Evolutionary conservation across 176 grass and related monocot species (phyloP), one percentile per base, ranked within the genome.

Genomic region (Aegilops sharonensis): DNA sequence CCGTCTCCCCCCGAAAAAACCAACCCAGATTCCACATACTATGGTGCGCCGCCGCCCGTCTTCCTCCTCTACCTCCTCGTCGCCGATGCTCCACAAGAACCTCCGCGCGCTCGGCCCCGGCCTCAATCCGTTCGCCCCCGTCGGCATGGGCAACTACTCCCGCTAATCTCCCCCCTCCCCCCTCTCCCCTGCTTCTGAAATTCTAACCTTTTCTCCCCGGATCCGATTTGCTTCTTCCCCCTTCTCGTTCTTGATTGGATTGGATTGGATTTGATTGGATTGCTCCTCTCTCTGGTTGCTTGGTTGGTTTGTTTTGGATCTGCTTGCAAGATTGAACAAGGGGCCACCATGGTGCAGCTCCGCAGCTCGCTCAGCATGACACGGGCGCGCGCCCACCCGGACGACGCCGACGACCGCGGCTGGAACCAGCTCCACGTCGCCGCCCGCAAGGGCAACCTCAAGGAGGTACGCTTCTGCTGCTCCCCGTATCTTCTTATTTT

Each of bases 71-170:
- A 1, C 42, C n/a, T 42, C 69, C 0, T 79, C 71, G 72, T 78
- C 69, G 71, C 87, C 86, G 68, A 88, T 75, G 85, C 77, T 92
- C 77, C 90, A 80, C 14, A 89, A 84, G 86, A 98, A 92, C 69
- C 89, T 89, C 57, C 93, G 93, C 63, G 93, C 76, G 39, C 88
- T 98, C 84, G 93, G 95, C 62, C 95, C 95, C 29, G 93, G 95
- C 7, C 84, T 98, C 86, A 98, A 98, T 98, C 95, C 95, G 77
- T 98, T 98, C 6, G 91, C 93, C 6, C 96, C 93, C 70, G 76
- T 80, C 64, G 89, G 92, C 89, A 98, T 98, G 96, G 93, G 92
- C 34, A 98, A 95, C 90, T 95, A 95, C 88, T 93, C 93, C 77
- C 92, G 93, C 84, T 98, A 92, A 92, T 31, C 52, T 31, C 54